Evolutionary conservation across 2,329 filamentous ascomycete genomes (phyloP).

Genomic region (Bipolaris zeicola): DNA sequence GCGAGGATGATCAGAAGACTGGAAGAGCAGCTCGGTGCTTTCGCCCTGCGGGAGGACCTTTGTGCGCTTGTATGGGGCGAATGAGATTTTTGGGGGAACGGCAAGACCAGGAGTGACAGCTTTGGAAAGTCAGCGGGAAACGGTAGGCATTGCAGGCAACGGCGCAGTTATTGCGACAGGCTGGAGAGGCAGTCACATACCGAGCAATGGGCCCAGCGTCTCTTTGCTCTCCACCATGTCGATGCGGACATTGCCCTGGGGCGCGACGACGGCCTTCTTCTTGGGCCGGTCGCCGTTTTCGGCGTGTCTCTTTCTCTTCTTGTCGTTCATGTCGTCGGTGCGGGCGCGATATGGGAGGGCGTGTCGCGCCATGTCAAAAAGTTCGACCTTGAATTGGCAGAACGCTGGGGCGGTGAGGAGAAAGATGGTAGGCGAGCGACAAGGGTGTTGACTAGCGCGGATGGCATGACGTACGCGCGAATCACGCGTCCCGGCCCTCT

Average conservation of each 20-base stretch:
- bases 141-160: accelerated
- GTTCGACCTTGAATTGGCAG: conserved; percentile 35
- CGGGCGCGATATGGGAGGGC: conserved; percentile 15
- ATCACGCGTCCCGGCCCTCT: conserved; percentile 13
- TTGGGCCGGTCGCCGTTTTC: conserved; percentile 35
- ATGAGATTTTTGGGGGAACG: conserved; percentile 49
- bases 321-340: conserved; percentile 38
- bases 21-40: conserved; percentile 59
- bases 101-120: conserved; percentile 53
- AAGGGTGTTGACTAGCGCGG: conserved; percentile 6
- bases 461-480: conserved; percentile 24
- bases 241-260: conserved; percentile 50
- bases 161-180: neutral
- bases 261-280: conserved; percentile 55
- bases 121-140: conserved; percentile 17
- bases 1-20: conserved; percentile 64
- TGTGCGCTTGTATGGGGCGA: conserved; percentile 56
- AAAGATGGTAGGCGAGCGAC: conserved; percentile 10
- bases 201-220: conserved; percentile 56
- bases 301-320: conserved; percentile 48
- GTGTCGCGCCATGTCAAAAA: conserved; percentile 26
- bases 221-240: conserved; percentile 55
- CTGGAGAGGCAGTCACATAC: conserved; percentile 42
- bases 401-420: conserved; percentile 22
- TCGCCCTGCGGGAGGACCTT: conserved; percentile 37